phyloP scores from a whole-genome alignment of 805 yeast genomes.

The Torulaspora delbrueckii region DNA sequence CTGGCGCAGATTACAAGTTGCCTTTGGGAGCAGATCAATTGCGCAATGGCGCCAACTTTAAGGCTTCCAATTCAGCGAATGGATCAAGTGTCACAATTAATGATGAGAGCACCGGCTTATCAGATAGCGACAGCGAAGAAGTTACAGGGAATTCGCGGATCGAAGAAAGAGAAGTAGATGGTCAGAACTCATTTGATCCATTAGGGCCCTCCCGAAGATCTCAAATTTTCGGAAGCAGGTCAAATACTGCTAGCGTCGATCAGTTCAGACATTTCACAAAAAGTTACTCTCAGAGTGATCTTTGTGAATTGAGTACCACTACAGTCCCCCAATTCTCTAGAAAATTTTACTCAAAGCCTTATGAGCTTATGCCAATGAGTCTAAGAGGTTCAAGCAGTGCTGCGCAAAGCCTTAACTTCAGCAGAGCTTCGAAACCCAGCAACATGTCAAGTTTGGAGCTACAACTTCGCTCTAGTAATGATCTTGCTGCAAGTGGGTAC shows the following conservation, averaged over 20 bases:
- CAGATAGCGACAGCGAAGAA: conserved; percentile 1
- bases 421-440: conserved; percentile 10
- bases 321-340: conserved; percentile 19
- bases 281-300: conserved; percentile 1
- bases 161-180: background rate
- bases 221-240: background rate
- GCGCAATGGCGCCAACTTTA: background rate
- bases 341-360: conserved; percentile 6
- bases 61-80: background rate
- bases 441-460: conserved; percentile 18
- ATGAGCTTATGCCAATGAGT: background rate
- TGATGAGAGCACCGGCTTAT: background rate
- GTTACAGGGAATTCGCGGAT: background rate
- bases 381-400: background rate
- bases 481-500: conserved; percentile 20
- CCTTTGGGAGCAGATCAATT: background rate
- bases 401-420: background rate
- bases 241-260: background rate
- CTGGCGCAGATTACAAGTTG: conserved; percentile 7
- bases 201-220: background rate
- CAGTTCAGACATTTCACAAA: background rate
- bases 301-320: conserved; percentile 8
- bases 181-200: background rate
- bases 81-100: background rate
- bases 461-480: conserved; percentile 13